Percentiles rank a stretch among this genome's conserved stretches.
These are phyloP conservation scores for Caloboletus inedulis DNA, from an alignment of 1,284 basidiomycete species.

Conservation along the genomic window DNA sequence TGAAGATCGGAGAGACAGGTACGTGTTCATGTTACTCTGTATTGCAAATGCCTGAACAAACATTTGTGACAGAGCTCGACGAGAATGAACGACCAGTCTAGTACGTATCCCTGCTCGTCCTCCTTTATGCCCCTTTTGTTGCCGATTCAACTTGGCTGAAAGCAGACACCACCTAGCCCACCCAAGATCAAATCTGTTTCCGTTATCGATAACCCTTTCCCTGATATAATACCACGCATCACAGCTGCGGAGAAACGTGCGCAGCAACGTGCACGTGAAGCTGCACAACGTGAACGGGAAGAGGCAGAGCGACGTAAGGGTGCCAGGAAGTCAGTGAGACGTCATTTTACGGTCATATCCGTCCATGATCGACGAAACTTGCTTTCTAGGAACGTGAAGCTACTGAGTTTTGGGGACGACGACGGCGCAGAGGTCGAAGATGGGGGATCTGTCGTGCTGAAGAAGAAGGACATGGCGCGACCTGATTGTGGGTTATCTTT, in stretches of 20 bases:
- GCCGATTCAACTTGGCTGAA: conserved; percentile 3
- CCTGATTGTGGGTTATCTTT: conserved; percentile 65
- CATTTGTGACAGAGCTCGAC: conserved; percentile 64
- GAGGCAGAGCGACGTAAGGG: conserved; percentile 69
- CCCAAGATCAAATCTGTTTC: conserved; percentile 84
- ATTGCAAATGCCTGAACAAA: neutral
- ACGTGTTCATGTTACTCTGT: conserved; percentile 21
- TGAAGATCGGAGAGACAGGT: conserved; percentile 89
- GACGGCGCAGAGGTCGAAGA: conserved; percentile 58
- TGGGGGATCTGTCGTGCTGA: conserved; percentile 47
- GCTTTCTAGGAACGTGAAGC: conserved; percentile 69
- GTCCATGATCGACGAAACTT: conserved; percentile 1
- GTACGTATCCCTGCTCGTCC: conserved; percentile 44
- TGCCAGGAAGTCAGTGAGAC: conserved; percentile 72
- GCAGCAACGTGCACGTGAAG: conserved; percentile 76
- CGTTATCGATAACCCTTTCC: conserved; percentile 91
- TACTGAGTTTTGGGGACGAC: conserved; percentile 86
- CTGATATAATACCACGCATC: conserved; percentile 94
- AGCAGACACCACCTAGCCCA: conserved; percentile 50
- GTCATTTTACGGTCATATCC: neutral
- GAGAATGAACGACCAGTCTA: conserved; percentile 82
- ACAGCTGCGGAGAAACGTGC: conserved; percentile 86
- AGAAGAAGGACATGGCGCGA: conserved; percentile 75
- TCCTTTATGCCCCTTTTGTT: neutral
- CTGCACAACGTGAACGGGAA: conserved; percentile 74